Evolutionary conservation across 2,329 filamentous ascomycete species (phyloP).

Genomic region (Bretziella fagacearum): DNA sequence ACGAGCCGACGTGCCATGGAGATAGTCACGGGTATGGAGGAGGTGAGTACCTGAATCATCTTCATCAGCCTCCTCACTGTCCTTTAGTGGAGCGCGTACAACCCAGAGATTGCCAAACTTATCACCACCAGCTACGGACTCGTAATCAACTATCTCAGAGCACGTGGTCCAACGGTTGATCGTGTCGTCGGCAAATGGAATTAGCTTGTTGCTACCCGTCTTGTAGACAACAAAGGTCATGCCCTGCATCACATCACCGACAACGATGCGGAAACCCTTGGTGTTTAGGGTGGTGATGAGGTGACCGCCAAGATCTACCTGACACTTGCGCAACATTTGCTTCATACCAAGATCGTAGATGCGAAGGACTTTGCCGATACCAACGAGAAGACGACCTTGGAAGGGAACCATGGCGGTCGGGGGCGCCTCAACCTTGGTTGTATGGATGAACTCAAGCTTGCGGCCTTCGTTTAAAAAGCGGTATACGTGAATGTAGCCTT

Average conservation of each 20-base stretch:
- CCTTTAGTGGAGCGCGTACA: slow-evolving; percentile 69
- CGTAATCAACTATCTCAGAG: slow-evolving; percentile 91
- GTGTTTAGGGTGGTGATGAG: slow-evolving; percentile 81
- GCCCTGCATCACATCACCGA: slow-evolving; percentile 83
- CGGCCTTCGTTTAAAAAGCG: slow-evolving; percentile 75
- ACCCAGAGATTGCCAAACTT: slow-evolving; percentile 97
- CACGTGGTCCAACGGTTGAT: slow-evolving; percentile 82
- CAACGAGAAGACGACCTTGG: slow-evolving; percentile 77
- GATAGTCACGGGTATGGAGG: slow-evolving; percentile 75
- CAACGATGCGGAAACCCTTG: slow-evolving; percentile 78
- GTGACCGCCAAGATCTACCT: slow-evolving; percentile 60
- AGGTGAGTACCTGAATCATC: slow-evolving; percentile 77
- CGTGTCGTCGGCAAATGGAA: slow-evolving; percentile 84
- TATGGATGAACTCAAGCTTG: slow-evolving; percentile 85
- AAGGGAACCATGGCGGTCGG: slow-evolving; percentile 83
- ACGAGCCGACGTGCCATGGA: slow-evolving; percentile 76
- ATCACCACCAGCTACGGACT: slow-evolving; percentile 84
- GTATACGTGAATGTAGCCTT: slow-evolving; percentile 84
- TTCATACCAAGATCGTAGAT: slow-evolving; percentile 89
- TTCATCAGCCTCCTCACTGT: slow-evolving; percentile 79
- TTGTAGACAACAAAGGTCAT: slow-evolving; percentile 92
- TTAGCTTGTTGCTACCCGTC: slow-evolving; percentile 72
- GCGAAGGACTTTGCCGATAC: slow-evolving; percentile 63
- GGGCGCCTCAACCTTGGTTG: slow-evolving; percentile 80
- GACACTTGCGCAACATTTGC: slow-evolving; percentile 80